A percentile compares a stretch with the other conserved stretches of the same genome.
Evolutionary conservation across 2,329 filamentous ascomycete species (phyloP).

Genomic region (Magnaporthiopsis poae): DNA sequence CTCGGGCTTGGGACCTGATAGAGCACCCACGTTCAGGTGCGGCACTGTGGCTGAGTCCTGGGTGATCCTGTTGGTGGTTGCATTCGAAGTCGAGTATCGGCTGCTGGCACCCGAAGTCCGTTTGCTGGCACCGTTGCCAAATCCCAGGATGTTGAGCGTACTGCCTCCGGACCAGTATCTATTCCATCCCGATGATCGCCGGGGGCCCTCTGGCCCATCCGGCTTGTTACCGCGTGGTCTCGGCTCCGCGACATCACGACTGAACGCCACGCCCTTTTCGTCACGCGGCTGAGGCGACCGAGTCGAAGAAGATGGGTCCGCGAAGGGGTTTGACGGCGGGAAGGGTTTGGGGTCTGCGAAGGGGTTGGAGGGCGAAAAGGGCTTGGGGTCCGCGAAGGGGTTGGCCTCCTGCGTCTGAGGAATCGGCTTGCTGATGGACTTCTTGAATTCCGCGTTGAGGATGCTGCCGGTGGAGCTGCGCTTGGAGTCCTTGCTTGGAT

Average conservation of each 20-base stretch:
- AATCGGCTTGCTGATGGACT: slow-evolving; percentile 52
- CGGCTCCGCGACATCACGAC: slow-evolving; percentile 18
- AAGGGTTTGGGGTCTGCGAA: not conserved
- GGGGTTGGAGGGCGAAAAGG: slow-evolving; percentile 8
- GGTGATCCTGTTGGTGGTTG: slow-evolving; percentile 34
- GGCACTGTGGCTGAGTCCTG: slow-evolving; percentile 61
- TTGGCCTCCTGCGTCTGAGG: slow-evolving; percentile 31
- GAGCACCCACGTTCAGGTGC: slow-evolving; percentile 50
- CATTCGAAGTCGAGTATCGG: slow-evolving; percentile 36
- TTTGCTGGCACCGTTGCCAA: slow-evolving; percentile 37
- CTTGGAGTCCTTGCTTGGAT: slow-evolving; percentile 45
- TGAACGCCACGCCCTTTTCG: slow-evolving; percentile 31
- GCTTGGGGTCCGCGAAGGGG: not conserved
- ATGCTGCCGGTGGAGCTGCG: slow-evolving; percentile 43
- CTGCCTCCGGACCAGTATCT: slow-evolving; percentile 68
- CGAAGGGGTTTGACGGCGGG: slow-evolving; percentile 9
- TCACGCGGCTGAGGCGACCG: slow-evolving; percentile 27
- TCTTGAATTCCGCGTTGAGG: slow-evolving; percentile 54
- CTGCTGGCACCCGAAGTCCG: slow-evolving; percentile 46
- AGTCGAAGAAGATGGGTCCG: slow-evolving; percentile 13
- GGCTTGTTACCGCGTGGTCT: slow-evolving; percentile 22
- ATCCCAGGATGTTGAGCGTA: slow-evolving; percentile 54
- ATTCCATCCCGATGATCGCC: slow-evolving; percentile 66
- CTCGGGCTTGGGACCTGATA: slow-evolving; percentile 44
- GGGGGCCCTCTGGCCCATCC: slow-evolving; percentile 31